A percentile compares a stretch with the other conserved stretches of the same genome.
Conservation (phyloP, 2,329 filamentous ascomycete species). For the Nothophoma quercina region DNA sequence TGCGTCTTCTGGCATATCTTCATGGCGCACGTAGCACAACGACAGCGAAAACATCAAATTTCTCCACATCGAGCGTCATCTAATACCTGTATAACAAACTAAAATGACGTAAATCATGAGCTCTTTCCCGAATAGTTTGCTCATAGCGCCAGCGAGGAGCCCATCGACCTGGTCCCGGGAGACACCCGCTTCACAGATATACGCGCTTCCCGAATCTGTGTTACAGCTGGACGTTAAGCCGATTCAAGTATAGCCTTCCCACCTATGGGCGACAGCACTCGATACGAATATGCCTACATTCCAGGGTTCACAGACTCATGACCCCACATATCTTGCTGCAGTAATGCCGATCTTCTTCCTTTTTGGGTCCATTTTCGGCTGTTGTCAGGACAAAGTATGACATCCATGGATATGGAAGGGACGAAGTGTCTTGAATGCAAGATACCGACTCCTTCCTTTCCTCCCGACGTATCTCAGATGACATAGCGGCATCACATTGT, state of each 20-base stretch:
- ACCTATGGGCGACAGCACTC: neutral
- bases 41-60: neutral
- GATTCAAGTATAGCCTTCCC: neutral
- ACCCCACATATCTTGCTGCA: constrained; percentile 14
- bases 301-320: constrained; percentile 10
- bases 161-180: constrained; percentile 3
- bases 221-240: constrained; percentile 1
- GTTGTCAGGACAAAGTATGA: constrained; percentile 11
- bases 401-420: neutral
- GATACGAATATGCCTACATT: constrained; percentile 11
- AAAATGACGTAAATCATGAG: neutral
- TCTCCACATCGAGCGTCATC: neutral
- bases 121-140: neutral
- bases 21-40: neutral
- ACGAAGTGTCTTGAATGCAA: constrained; percentile 7
- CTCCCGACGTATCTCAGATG: constrained; percentile 19
- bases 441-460: constrained; percentile 15
- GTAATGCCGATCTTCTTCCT: constrained; percentile 4
- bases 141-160: neutral
- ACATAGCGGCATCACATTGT: constrained; percentile 18
- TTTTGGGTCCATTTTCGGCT: neutral
- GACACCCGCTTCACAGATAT: constrained; percentile 11
- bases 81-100: too few species aligned
- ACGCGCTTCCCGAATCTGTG: constrained; percentile 7
- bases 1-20: neutral